Base-by-base conservation (phyloP, 139 green algal species). In the Coelastrella sp. region DNA sequence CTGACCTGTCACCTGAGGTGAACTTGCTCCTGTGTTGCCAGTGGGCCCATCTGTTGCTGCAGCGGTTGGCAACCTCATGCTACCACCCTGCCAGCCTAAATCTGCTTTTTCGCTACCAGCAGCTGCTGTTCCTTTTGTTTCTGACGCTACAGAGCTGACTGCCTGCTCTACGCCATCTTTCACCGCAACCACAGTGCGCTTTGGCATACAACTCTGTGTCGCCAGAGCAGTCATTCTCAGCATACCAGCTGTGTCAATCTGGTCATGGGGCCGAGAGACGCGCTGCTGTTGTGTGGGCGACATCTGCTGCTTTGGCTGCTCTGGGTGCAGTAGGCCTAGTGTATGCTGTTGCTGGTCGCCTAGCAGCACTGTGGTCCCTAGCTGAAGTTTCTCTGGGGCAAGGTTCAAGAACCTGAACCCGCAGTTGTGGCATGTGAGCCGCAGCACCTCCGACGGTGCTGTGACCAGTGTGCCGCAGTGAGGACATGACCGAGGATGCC, bases 401-500 rank as follows among this genome's bases (percentile, higher is more conserved):
- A 94, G 91, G 88, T 95, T 95, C 47, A 95, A 87, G 84, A 93
- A 95, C 77, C 91, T 91, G 0, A 91, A 92, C 59, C 83, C 75
- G 81, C 93, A 95, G 73, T 5, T 85, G 60, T 71, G 22, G 86
- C 93, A 95, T 6, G n/a, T 80, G 75, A 95, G 91, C 10, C 73
- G 75, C 75, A 90, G 71, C 7, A 75, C 14, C 13, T 81, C 91
- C 54, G 65, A 7, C 8, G 64, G 11, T 47, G 66, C 61, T 3
- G 65, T 1, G 3, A 88, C 90, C 0, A 92, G 10, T 7, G 83
- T 90, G 54, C 93, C 93, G 76, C 93, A 95, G 68, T 95, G 93
- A 0, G 93, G 93, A 85, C 93, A 95, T 4, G 92, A 84, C 20
- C 87, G 86, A 32, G 89, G 85, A 7, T 60, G 13, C 68, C 71